Evolutionary conservation across 352 stramenopile species (phyloP), one percentile per base, ranked within the genome.

Genomic region (Globisporangium parvum): DNA sequence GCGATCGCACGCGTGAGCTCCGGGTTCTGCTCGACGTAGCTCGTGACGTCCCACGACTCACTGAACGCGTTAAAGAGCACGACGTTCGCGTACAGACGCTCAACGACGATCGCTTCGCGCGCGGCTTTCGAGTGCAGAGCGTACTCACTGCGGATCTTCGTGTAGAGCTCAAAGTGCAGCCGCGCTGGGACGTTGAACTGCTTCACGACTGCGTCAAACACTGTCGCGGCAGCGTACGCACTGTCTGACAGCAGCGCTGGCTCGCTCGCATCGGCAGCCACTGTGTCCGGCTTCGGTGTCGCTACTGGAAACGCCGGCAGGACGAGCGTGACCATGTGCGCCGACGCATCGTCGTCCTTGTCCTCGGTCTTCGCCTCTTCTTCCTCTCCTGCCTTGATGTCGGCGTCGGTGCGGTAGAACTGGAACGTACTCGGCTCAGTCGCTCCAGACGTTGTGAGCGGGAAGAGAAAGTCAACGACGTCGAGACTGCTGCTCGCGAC

Each of bases 21-120:
- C 6, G 80, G 64, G 65, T 92, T 84, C 31, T 87, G 67, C 48
- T 93, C 82, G 41, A 93, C 71, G 56, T 89, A 90, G 63, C 71
- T 85, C 11, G 75, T 85, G 31, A 92, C 80, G 47, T 95, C 81
- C 51, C 71, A 76, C 9, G 81, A 68, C 48, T 93, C 82, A 49
- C 76, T 80, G 40, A 90, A 91, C 6, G 82, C 67, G 26, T 84
- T 85, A 60, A 92, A 93, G 31, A 95, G 69, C 24, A 70, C 78
- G 28, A 91, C 39, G 17, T 93, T 51, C 35, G 83, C 77, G 42
- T 90, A 60, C 39, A 95, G 47, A 39, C 77, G 72, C 53, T 91
- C 77, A n/a, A 93, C 60, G 10, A 89, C 66, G 33, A 75, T 60
- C 47, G 68, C 70, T 63, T 93, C 85, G 0, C 71, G 65, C 0